Evolutionary conservation across 2,329 filamentous ascomycete species (phyloP).

Genomic region (Bipolaris gigantea): DNA sequence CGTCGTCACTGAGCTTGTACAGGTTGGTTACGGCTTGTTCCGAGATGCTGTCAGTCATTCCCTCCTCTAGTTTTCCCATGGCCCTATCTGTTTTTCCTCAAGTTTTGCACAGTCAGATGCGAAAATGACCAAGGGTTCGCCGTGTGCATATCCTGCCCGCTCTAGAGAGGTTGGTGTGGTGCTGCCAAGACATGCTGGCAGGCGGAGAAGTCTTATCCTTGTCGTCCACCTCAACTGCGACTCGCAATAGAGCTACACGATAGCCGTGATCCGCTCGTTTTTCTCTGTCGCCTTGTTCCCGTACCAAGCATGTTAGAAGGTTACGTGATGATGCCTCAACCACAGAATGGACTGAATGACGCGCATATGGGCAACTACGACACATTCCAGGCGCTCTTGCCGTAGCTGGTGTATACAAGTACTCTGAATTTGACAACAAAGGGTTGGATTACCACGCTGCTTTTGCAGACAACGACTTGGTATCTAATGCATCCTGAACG

Average conservation of each 20-base stretch:
- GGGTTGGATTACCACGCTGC: slow-evolving; percentile 26
- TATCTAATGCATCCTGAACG: slow-evolving; percentile 40
- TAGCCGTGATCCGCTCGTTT: neutral
- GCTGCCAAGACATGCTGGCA: neutral
- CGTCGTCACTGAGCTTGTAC: neutral
- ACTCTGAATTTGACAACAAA: slow-evolving; percentile 2
- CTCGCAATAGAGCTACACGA: neutral
- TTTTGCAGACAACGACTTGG: slow-evolving; percentile 25
- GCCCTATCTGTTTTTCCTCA: neutral
- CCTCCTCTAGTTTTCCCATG: neutral
- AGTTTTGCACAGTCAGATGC: neutral
- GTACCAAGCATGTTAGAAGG: neutral
- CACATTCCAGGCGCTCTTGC: neutral
- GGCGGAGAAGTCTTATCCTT: neutral
- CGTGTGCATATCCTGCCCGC: neutral
- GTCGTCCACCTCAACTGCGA: neutral
- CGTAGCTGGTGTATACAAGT: neutral
- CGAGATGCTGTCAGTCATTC: no score
- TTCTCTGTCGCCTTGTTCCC: neutral
- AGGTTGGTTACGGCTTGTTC: neutral
- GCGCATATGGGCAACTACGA: neutral
- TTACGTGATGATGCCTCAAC: neutral
- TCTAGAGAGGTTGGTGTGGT: neutral
- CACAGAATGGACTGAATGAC: neutral
- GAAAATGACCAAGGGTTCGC: neutral